Evolutionary conservation across 768 basidiomycete species (phyloP), one percentile per base, ranked within the genome.

Genomic region (Russula olivacea): DNA sequence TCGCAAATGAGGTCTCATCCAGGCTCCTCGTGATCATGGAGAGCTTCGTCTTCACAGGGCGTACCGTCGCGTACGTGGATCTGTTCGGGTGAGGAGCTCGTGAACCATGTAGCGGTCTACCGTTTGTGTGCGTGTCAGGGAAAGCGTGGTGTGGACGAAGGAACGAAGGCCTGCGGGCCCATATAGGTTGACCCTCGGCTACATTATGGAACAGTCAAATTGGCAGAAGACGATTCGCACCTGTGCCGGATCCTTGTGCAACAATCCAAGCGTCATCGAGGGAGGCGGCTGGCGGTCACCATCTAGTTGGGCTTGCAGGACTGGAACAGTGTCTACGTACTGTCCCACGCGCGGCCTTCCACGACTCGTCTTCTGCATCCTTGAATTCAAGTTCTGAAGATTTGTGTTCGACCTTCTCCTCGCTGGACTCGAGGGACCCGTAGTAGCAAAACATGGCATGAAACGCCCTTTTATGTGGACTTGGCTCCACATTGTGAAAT

Each of bases 141-240:
- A 79, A 69, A 93, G 78, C 59, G 81, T 83, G 43, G 81, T 80
- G 49, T 92, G 87, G 28, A 94, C 75, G 72, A 93, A 89, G 21
- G 76, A 73, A 32, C 93, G 87, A 21, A 93, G 73, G 30, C 92
- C 91, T 14, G 84, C 81, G 0, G 90, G 92, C 0, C 92, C 91
- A 70, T 86, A 93, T 28, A 94, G 79, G 52, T 92, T 83, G 38
- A 93, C 76, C 41, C 74, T 77, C 0, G 83, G 82, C 36, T 68
- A 43, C 5, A n/a, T 8, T 19, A 12, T 10, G 38, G n/a, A n/a
- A n/a, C n/a, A n/a, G n/a, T n/a, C n/a, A n/a, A n/a, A n/a, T n/a
- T n/a, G n/a, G n/a, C n/a, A n/a, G n/a, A n/a, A n/a, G n/a, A n/a
- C n/a, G n/a, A n/a, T n/a, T n/a, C n/a, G n/a, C n/a, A n/a, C n/a